phyloP scores from a whole-genome alignment of 768 basidiomycete species.

The Suillus plorans region DNA sequence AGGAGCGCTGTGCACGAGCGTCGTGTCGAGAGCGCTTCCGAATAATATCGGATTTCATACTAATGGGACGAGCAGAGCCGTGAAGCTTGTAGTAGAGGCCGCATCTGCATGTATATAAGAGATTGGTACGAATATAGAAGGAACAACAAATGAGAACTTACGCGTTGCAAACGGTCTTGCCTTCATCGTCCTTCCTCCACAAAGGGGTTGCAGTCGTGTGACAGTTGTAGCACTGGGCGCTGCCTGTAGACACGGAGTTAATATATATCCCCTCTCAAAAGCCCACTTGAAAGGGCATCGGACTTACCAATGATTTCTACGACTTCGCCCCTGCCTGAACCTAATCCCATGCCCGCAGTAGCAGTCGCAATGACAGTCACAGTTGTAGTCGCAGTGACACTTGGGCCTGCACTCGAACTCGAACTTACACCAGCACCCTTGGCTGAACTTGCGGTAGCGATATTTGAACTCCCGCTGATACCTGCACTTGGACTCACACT shows the following conservation, averaged over 20 bases:
- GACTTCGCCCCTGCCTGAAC: constrained; percentile 47
- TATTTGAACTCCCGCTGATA: not conserved
- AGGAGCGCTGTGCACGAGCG: constrained; percentile 52
- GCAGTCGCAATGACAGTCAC: not conserved
- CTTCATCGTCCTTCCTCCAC: constrained; percentile 90
- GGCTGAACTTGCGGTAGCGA: constrained; percentile 20
- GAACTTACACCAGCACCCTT: constrained; percentile 24
- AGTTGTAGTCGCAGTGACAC: not conserved
- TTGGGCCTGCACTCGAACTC: constrained; percentile 22
- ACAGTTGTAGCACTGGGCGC: constrained; percentile 88
- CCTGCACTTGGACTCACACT: constrained; percentile 33
- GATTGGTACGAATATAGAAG: constrained; percentile 3
- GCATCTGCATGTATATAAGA: constrained; percentile 46
- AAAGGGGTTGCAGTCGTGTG: constrained; percentile 87
- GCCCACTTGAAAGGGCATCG: constrained; percentile 11
- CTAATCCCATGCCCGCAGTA: constrained; percentile 26
- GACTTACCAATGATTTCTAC: constrained; percentile 71
- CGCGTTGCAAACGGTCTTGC: constrained; percentile 91
- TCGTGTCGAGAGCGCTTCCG: constrained; percentile 86
- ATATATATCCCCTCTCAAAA: constrained; percentile 8
- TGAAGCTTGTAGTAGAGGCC: constrained; percentile 86
- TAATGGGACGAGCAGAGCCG: constrained; percentile 82
- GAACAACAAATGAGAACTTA: constrained; percentile 39
- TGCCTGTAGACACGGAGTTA: constrained; percentile 15
- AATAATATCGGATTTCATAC: constrained; percentile 90